Conservation (phyloP, 257 asterid genomes). For the Verbascum thapsus region DNA sequence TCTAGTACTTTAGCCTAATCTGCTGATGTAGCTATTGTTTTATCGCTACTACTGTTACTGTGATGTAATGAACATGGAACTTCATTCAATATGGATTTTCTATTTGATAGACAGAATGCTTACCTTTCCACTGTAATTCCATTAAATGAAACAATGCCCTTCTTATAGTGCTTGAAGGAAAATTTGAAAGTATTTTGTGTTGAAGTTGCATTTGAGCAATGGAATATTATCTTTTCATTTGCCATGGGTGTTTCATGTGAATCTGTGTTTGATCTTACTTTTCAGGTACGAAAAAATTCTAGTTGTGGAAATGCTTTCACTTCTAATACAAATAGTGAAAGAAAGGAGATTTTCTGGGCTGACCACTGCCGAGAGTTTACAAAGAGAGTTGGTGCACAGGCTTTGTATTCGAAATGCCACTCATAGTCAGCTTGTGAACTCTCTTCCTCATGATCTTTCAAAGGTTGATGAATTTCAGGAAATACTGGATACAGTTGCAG, state of each 20-base stretch:
- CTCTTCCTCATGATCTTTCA: constrained; percentile 87
- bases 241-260: constrained; percentile 17
- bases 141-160: too few relatives aligned
- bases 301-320: constrained; percentile 86
- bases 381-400: constrained; percentile 78
- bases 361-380: constrained; percentile 73
- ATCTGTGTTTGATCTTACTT: constrained; percentile 24
- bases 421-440: constrained; percentile 88
- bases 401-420: constrained; percentile 86
- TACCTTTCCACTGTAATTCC: too few relatives aligned
- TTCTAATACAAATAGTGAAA: constrained; percentile 83
- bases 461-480: constrained; percentile 77
- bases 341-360: constrained; percentile 94
- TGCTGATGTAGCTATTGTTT: constrained; percentile 22
- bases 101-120: too few relatives aligned
- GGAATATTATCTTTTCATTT: constrained; percentile 8
- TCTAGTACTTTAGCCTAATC: constrained; percentile 10
- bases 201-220: too few relatives aligned
- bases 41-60: neutral
- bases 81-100: too few relatives aligned
- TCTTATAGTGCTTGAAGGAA: too few relatives aligned
- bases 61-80: too few relatives aligned
- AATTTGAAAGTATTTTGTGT: too few relatives aligned
- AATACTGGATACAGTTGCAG: constrained; percentile 76
- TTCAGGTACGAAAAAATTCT: constrained; percentile 82